A percentile compares a stretch with the other conserved stretches of the same genome.
Conservation (phyloP, 345 rosid genomes). For the Xanthoceras sorbifolium region DNA sequence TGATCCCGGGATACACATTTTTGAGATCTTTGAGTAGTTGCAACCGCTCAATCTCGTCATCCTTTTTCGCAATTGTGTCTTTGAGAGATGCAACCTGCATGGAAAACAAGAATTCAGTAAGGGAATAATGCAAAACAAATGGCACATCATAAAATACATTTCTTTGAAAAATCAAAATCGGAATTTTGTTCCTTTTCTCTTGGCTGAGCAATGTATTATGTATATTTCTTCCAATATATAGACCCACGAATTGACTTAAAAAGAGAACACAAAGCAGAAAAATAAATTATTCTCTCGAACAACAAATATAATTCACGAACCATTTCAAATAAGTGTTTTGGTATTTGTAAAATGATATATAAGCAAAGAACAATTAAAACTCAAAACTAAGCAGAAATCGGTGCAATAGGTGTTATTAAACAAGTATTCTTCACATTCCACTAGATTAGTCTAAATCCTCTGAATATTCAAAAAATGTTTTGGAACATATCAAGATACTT, state of each 20-base stretch:
- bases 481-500: not conserved
- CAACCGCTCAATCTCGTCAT: constrained; percentile 84
- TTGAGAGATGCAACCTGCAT: constrained; percentile 75
- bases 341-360: not conserved
- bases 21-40: constrained; percentile 61
- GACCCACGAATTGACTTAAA: not conserved
- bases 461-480: not conserved
- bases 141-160: not conserved
- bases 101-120: constrained; percentile 1
- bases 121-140: not conserved
- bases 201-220: no score
- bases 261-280: not conserved
- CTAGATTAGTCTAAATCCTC: not conserved
- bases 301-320: not conserved
- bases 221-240: not conserved
- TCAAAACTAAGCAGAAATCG: not conserved
- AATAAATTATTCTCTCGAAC: not conserved
- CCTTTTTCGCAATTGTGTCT: constrained; percentile 75
- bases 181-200: not conserved
- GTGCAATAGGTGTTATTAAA: not conserved
- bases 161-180: not conserved
- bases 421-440: not conserved
- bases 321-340: not conserved
- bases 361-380: not conserved
- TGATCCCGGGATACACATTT: constrained; percentile 23